A percentile compares a stretch with the other conserved stretches of the same genome.
phyloP scores from a whole-genome alignment of 129 eudicot genomes.

The Mikania micrantha region DNA sequence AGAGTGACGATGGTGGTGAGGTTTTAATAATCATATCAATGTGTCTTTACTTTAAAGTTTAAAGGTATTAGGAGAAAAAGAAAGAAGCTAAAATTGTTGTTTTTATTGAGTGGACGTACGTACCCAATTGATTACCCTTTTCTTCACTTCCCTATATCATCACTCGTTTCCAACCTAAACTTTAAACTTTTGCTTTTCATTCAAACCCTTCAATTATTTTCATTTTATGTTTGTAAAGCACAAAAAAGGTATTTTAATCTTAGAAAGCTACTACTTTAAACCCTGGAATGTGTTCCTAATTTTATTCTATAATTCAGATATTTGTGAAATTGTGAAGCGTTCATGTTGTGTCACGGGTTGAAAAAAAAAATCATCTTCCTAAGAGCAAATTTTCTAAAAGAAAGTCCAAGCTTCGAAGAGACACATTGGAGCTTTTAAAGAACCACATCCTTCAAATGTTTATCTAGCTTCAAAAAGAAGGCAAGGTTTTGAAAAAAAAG shows the following conservation, averaged over 20 bases:
- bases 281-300: too few relatives aligned
- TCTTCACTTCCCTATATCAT: conserved; percentile 7
- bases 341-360: too few relatives aligned
- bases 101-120: conserved; percentile 19
- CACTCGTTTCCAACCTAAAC: conserved; percentile 28
- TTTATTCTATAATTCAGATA: too few relatives aligned
- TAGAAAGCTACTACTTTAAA: conserved; percentile 13
- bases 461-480: too few relatives aligned
- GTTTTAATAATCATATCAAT: neutral
- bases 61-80: conserved; percentile 9
- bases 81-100: conserved; percentile 19
- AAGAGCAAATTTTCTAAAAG: too few relatives aligned
- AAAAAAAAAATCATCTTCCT: too few relatives aligned
- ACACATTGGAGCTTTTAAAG: too few relatives aligned
- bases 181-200: conserved; percentile 16
- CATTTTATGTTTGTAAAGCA: conserved; percentile 1
- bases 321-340: too few relatives aligned
- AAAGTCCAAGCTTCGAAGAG: too few relatives aligned
- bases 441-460: too few relatives aligned
- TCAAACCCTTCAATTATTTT: conserved; percentile 25
- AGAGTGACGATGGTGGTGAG: conserved; percentile 9
- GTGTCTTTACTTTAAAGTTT: conserved; percentile 6
- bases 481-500: too few relatives aligned
- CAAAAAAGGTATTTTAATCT: conserved; percentile 19
- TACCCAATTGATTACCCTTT: conserved; percentile 7